phyloP scores from a whole-genome alignment of 2,329 filamentous ascomycete genomes.

The Alternaria alternata region DNA sequence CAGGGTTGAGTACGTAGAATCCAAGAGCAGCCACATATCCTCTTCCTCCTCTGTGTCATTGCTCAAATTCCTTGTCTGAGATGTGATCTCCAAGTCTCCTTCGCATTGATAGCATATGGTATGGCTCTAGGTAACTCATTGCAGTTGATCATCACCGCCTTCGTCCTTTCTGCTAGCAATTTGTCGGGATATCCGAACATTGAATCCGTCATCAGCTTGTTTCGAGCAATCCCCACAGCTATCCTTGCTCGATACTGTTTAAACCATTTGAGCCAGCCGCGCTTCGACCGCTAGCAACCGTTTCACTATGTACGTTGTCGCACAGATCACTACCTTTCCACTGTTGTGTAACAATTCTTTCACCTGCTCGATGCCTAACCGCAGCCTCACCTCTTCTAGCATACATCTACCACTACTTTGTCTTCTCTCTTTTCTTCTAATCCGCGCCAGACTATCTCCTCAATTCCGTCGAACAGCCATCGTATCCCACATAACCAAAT shows the following conservation, averaged over 20 bases:
- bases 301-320: neutral
- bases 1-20: too few species aligned
- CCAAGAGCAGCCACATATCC: too few species aligned
- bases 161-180: neutral
- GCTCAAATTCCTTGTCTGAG: too few species aligned
- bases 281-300: neutral
- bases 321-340: neutral
- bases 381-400: neutral
- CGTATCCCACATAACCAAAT: neutral
- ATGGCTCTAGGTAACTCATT: neutral
- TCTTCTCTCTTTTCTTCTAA: neutral
- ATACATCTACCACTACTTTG: neutral
- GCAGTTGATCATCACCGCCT: neutral
- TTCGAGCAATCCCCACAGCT: neutral
- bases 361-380: neutral
- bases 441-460: neutral
- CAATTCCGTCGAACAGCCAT: neutral
- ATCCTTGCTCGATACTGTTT: too few species aligned
- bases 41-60: too few species aligned
- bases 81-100: accelerated
- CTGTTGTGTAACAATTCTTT: neutral
- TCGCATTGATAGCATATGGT: too few species aligned
- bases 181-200: neutral
- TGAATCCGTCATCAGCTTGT: neutral
- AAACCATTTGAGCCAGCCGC: neutral